phyloP scores from a whole-genome alignment of 192 early-diverging fungal species.

The Backusella circina region DNA sequence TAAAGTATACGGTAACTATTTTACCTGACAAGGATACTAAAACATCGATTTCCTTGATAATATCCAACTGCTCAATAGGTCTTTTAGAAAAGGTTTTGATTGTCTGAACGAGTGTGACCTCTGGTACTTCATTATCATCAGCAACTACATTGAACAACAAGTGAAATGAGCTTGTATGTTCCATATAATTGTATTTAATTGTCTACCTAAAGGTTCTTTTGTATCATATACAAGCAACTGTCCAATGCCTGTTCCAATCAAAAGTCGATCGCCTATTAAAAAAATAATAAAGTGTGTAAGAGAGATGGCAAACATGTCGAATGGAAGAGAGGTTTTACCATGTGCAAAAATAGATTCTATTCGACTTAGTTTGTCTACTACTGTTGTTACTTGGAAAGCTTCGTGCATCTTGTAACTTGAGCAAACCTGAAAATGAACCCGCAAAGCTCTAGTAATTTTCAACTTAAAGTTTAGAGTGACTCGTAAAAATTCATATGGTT shows the following conservation, averaged over 20 bases:
- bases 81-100: conserved; percentile 66
- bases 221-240: conserved; percentile 68
- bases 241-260: conserved; percentile 67
- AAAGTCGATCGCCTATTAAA: conserved; percentile 63
- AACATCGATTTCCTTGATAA: conserved; percentile 71
- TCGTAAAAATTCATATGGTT: not conserved
- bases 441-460: not conserved
- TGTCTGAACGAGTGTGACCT: conserved; percentile 60
- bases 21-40: conserved; percentile 66
- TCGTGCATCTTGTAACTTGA: conserved; percentile 56
- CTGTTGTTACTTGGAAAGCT: conserved; percentile 72
- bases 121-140: conserved; percentile 46
- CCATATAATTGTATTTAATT: not conserved
- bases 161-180: not conserved
- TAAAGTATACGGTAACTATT: not conserved
- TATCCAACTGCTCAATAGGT: conserved; percentile 69
- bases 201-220: conserved; percentile 49
- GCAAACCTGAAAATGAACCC: not conserved
- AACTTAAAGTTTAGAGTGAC: not conserved
- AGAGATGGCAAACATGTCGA: not conserved
- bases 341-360: conserved; percentile 70
- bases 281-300: not conserved
- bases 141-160: conserved; percentile 18
- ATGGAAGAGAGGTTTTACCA: conserved; percentile 37
- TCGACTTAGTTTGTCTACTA: conserved; percentile 68